Conservation (phyloP, 371 early-diverging fungal species). For the Blastocladiella emersonii region DNA sequence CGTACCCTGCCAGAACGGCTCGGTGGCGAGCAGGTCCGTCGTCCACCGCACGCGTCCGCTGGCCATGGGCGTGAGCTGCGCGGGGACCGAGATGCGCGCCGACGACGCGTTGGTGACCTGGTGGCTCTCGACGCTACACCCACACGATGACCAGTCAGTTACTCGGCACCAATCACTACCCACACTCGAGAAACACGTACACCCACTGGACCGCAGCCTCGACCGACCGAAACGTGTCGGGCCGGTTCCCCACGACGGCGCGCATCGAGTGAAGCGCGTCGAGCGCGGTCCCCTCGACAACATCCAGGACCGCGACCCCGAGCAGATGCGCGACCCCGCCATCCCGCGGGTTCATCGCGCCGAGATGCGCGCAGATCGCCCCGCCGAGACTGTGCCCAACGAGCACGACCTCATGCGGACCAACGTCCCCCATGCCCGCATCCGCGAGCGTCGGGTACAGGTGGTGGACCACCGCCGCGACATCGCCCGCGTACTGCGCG, state of each 20-base stretch:
- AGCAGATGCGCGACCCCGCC: constrained; percentile 10
- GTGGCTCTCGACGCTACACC: constrained; percentile 2
- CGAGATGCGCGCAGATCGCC: constrained; percentile 15
- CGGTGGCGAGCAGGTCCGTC: constrained; percentile 55
- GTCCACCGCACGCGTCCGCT: constrained; percentile 19
- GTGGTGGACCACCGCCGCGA: constrained; percentile 14
- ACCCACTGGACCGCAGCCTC: constrained; percentile 30
- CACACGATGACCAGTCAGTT: background rate
- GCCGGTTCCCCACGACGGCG: constrained; percentile 16
- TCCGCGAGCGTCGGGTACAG: constrained; percentile 12
- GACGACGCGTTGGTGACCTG: constrained; percentile 18
- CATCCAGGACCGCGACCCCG: constrained; percentile 32
- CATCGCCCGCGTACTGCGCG: constrained; percentile 1
- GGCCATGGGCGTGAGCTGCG: constrained; percentile 12
- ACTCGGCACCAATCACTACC: no score
- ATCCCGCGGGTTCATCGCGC: background rate
- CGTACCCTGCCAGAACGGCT: constrained; percentile 60
- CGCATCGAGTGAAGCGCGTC: constrained; percentile 30
- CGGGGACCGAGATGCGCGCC: constrained; percentile 25
- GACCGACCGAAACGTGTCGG: constrained; percentile 15
- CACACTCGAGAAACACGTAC: constrained; percentile 8
- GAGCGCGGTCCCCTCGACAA: constrained; percentile 41
- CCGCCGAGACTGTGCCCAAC: constrained; percentile 37
- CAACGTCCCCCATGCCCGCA: constrained; percentile 11
- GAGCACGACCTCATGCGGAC: constrained; percentile 19